phyloP scores from a whole-genome alignment of 2,329 filamentous ascomycete genomes.

The Fusarium sp. region DNA sequence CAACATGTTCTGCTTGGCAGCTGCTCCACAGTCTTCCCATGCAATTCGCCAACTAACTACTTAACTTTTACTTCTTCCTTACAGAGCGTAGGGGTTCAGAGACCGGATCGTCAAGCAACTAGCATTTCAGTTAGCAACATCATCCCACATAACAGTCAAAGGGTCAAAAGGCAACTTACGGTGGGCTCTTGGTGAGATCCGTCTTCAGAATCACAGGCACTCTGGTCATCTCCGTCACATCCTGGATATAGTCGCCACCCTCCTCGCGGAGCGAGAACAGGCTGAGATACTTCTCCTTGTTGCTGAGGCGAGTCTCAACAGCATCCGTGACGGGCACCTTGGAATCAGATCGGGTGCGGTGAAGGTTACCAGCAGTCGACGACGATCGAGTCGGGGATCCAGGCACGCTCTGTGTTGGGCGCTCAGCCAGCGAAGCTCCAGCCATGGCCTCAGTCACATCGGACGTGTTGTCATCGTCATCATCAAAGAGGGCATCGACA shows the following conservation, averaged over 20 bases:
- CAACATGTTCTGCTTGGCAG: not conserved
- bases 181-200: conserved; percentile 97
- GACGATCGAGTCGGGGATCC: conserved; percentile 87
- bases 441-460: conserved; percentile 93
- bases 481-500: conserved; percentile 95
- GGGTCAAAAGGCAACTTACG: conserved; percentile 76
- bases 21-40: conserved; percentile 9
- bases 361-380: conserved; percentile 74
- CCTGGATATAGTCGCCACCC: conserved; percentile 95
- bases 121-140: conserved; percentile 37
- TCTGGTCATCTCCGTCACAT: conserved; percentile 96
- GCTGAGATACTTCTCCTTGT: conserved; percentile 96
- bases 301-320: conserved; percentile 82
- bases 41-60: conserved; percentile 13
- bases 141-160: not conserved
- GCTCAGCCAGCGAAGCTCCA: conserved; percentile 88
- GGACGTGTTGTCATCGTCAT: conserved; percentile 88
- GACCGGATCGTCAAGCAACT: conserved; percentile 88
- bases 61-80: conserved; percentile 38
- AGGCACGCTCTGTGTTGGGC: conserved; percentile 94
- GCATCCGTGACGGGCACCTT: conserved; percentile 82
- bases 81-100: conserved; percentile 81
- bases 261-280: conserved; percentile 92
- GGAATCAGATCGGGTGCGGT: conserved; percentile 94
- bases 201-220: conserved; percentile 99